Evolutionary conservation across 2,329 filamentous ascomycete genomes (phyloP), one percentile per base, ranked within the genome.

Genomic region (Alternaria incomplexa): DNA sequence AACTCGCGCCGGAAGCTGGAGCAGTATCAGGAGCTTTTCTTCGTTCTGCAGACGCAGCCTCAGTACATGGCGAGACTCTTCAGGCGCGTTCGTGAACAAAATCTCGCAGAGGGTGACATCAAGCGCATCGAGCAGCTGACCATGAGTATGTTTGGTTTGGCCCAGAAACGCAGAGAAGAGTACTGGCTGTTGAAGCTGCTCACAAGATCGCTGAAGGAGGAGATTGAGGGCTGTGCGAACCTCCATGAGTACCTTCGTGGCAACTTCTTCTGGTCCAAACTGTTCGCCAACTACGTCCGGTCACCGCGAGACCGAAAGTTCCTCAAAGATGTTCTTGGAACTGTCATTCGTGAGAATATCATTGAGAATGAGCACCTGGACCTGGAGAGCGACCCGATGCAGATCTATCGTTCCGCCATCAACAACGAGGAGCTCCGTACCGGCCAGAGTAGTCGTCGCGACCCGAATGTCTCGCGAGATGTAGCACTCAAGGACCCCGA

Each of bases 371-470:
- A 93, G 12, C 91, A 90, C 6, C 85, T 99, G 32, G 95, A 99
- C 77, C 85, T 99, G 25, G 96, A 99, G 81, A 97, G 95, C 77
- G 96, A 99, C 75, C 96, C 96, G 0, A 91, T 98, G 84, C 95
- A 98, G 72, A 99, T 99, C 61, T 98, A 99, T 81, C 89, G 92
- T 45, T 96, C 93, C 6, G 90, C 93, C 13, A 96, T 99, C 82
- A 98, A 96, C 82, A 97, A 99, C 73, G 95, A 98, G 80, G 96
- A 99, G 81, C 88, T 99, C 23, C 90, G 93, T 17, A 99, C 96
- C 0, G 96, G 96, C 5, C 89, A 89, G 68, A 89, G 93, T 20
- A 97, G 94, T 77, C 88, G 87, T 53, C 88, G 96, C 65, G 91
- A 90, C 32, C 88, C 93, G 13, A 93, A 97, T 70, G 90, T 99